Percentiles rank a stretch among this genome's conserved stretches.
Evolutionary conservation across 2,329 filamentous ascomycete genomes (phyloP).

Genomic region (Knufia fluminis): DNA sequence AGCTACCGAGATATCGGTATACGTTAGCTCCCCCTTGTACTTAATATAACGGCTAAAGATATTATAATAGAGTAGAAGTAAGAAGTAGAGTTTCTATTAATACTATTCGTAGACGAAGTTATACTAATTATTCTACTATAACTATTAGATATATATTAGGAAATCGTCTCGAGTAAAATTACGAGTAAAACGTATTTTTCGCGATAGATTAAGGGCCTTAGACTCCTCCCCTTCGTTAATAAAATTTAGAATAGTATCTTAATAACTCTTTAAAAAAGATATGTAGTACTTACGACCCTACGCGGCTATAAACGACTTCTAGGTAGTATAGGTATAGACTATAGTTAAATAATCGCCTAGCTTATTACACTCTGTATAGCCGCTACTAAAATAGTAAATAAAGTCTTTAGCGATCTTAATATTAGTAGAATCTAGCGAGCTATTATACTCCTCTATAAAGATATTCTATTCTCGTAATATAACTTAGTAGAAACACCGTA

Average conservation of each 20-base stretch:
- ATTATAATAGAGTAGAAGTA: not conserved
- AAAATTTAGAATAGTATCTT: not conserved
- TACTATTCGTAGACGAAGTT: no score
- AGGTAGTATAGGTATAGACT: not conserved
- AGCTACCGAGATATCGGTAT: not conserved
- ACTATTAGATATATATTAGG: no score
- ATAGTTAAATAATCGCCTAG: constrained; percentile 5
- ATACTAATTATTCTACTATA: no score
- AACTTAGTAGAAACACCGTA: not conserved
- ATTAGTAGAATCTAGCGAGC: not conserved
- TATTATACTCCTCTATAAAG: not conserved
- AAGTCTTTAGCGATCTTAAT: constrained; percentile 10
- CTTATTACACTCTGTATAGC: constrained; percentile 6
- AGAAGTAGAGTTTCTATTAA: no score
- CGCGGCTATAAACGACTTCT: not conserved
- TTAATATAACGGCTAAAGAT: not conserved
- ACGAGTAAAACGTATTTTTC: not conserved
- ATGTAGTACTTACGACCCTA: not conserved
- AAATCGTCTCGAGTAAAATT: no score
- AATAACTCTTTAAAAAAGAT: not conserved
- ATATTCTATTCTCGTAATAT: constrained; percentile 7
- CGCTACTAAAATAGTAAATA: constrained; percentile 9
- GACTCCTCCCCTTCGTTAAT: not conserved
- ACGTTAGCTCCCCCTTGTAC: not conserved
- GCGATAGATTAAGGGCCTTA: not conserved